Base-by-base conservation (phyloP, 805 yeast species). In the Cyberlindnera euphorbiiphila region DNA sequence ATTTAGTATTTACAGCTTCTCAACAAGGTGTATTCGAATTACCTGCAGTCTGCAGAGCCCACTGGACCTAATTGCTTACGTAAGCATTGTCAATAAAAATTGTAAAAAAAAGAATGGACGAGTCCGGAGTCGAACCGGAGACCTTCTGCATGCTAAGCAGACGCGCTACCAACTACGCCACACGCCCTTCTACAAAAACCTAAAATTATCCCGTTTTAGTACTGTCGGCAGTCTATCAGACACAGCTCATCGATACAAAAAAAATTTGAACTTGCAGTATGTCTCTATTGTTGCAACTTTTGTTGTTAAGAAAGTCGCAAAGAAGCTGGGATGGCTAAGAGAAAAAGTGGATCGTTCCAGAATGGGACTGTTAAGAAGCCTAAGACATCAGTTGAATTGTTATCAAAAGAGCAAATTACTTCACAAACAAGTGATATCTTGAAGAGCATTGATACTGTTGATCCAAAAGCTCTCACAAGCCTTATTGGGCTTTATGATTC, bases 101-200 rank as follows among this genome's bases (percentile, higher is more conserved):
- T 60, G 42, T 39, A 60, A 44, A 20, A 34, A 51, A 56, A 60
- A 43, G 40, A 60, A 42, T 75, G 81, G 81, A 76, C 81, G 78
- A 75, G 80, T 72, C 75, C 74, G 81, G 81, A 76, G 69, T 76
- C 78, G 82, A 75, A 74, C 81, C 81, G 76, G 76, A 74, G 82
- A 76, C 83, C 81, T 76, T 74, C 74, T 78, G 74, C 82, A 75
- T 76, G 81, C 81, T 74, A 76, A 75, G 81, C 75, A 78, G 74
- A 73, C 82, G 82, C 82, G 82, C 82, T 76, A 76, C 83, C 82
- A 74, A 77, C 82, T 76, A 72, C 82, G 82, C 82, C 83, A 76
- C 81, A 76, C 78, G 81, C 83, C 81, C 81, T 11, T 32, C 6
- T 37, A 23, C 16, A 8, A 18, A 9, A 4, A 10, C 5, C 10